These are phyloP conservation scores for Poa annua DNA, from an alignment of 176 grass and related monocot genomes.

Conservation along the genomic window DNA sequence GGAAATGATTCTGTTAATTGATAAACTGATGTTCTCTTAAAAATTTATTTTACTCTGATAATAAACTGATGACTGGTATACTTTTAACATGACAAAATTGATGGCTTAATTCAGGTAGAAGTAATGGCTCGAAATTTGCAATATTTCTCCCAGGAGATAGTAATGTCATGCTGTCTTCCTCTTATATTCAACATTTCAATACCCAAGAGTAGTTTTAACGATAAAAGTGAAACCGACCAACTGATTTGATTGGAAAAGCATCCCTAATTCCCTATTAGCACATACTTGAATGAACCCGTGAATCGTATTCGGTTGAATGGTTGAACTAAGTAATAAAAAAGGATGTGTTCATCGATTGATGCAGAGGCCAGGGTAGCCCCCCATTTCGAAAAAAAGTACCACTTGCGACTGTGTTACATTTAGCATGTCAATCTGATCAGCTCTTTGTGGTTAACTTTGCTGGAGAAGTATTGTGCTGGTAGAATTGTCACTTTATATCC, in stretches of 20 bases:
- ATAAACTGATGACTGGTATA: neutral
- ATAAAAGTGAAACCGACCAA: neutral
- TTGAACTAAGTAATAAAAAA: no score
- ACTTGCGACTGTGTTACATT: neutral
- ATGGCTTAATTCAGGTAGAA: neutral
- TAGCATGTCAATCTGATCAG: neutral
- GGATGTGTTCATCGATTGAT: no score
- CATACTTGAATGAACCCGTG: neutral
- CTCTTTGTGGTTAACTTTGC: neutral
- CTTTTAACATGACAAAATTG: neutral
- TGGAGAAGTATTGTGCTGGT: neutral
- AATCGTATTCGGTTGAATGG: no score
- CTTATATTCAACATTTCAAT: neutral
- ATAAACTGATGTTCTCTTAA: neutral
- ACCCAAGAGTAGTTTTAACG: constrained; percentile 2
- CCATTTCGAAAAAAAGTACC: neutral
- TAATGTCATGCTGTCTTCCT: neutral
- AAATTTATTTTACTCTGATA: neutral
- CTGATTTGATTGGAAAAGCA: neutral
- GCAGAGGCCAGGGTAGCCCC: no score
- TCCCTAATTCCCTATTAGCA: neutral
- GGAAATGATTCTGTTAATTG: neutral
- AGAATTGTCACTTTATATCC: neutral
- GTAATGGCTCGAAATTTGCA: neutral
- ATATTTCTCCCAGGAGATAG: neutral